Conservation (phyloP, 352 stramenopile species). For the Elongisporangium anandrum region DNA sequence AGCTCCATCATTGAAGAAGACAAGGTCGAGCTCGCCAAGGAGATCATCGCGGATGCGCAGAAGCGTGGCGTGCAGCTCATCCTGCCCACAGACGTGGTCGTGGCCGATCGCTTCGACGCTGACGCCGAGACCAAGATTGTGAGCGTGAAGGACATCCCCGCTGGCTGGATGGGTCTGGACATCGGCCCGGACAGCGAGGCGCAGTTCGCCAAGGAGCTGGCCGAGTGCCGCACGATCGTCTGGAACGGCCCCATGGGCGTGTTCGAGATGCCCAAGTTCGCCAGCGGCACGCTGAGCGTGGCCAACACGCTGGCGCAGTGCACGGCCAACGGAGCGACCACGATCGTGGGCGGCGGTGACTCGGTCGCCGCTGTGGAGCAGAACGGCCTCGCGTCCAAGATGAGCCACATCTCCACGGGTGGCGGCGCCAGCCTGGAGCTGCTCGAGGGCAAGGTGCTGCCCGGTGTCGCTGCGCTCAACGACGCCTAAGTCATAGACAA, state of each 20-base stretch:
- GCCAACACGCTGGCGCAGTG: slow-evolving; percentile 90
- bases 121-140: slow-evolving; percentile 62
- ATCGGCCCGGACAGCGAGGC: slow-evolving; percentile 58
- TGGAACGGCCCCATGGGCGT: slow-evolving; percentile 97
- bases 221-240: slow-evolving; percentile 90
- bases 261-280: slow-evolving; percentile 97
- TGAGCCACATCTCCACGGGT: slow-evolving; percentile 98
- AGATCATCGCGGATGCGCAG: slow-evolving; percentile 89
- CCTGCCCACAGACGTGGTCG: slow-evolving; percentile 92
- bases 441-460: slow-evolving; percentile 97
- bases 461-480: slow-evolving; percentile 94
- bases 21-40: slow-evolving; percentile 91
- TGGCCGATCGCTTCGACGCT: slow-evolving; percentile 88
- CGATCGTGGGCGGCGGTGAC: slow-evolving; percentile 94
- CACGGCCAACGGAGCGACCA: slow-evolving; percentile 76
- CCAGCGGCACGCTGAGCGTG: slow-evolving; percentile 91
- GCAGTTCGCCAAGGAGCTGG: slow-evolving; percentile 81
- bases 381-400: slow-evolving; percentile 86
- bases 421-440: slow-evolving; percentile 98
- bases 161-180: slow-evolving; percentile 95
- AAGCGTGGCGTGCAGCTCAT: slow-evolving; percentile 86
- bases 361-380: slow-evolving; percentile 95
- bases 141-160: slow-evolving; percentile 84
- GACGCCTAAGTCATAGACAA: slow-evolving; percentile 22
- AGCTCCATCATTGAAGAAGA: slow-evolving; percentile 95